A percentile compares a stretch with the other conserved stretches of the same genome.
Conservation (phyloP, 2,329 filamentous ascomycete genomes). For the Monilinia laxa region DNA sequence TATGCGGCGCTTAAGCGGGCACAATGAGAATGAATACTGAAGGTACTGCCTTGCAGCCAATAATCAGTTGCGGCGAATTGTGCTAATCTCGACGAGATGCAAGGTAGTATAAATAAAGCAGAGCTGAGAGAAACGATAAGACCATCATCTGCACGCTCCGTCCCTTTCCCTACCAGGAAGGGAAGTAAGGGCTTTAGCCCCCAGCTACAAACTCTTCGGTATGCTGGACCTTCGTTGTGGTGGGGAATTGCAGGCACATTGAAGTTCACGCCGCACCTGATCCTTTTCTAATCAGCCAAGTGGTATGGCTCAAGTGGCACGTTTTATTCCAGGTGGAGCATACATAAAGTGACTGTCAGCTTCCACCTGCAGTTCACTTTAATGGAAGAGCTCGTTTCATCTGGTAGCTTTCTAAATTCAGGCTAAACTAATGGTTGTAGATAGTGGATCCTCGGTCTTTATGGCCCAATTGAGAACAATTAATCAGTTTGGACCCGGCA, state of each 20-base stretch:
- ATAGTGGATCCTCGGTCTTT: not conserved
- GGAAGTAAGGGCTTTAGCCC: not conserved
- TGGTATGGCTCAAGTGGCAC: not conserved
- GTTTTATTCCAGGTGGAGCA: not conserved
- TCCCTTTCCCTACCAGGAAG: not conserved
- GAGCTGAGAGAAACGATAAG: not conserved
- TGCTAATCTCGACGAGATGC: not conserved
- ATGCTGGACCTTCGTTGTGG: not conserved
- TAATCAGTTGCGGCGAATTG: not conserved
- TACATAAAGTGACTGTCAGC: not conserved
- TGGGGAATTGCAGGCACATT: not conserved
- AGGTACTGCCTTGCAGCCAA: not conserved
- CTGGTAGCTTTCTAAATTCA: not conserved
- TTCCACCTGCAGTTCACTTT: not conserved
- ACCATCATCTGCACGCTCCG: not conserved
- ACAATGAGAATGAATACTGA: not conserved
- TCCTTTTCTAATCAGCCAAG: not conserved
- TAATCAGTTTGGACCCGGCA: not conserved
- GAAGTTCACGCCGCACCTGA: conserved; percentile 3
- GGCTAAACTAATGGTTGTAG: not conserved
- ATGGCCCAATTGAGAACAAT: too few relatives aligned
- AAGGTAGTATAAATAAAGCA: not conserved
- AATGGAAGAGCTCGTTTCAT: conserved; percentile 1
- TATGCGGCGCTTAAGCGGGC: not conserved
- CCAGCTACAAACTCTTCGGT: not conserved